Evolutionary conservation across 1,284 basidiomycete species (phyloP), one percentile per base, ranked within the genome.

Genomic region (Austroboletus olivaceoglutinosus): DNA sequence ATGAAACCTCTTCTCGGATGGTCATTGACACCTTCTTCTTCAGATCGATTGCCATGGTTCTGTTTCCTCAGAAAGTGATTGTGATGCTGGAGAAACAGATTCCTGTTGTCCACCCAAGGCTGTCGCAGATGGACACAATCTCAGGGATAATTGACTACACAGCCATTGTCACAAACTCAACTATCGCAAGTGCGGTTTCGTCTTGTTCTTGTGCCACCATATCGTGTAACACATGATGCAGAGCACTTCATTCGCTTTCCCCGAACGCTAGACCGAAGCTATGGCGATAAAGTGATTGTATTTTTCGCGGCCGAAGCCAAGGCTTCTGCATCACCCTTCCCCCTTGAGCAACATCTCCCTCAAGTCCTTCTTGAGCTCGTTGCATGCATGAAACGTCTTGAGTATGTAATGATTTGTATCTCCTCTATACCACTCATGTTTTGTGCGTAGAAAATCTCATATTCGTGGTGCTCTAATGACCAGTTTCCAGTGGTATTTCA

Each of bases 391-490:
- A 48, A 37, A 37, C 23, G 29, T 22, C 33, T 43, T n/a, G 31
- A 18, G 40, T 30, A 30, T 12, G 46, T 21, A 42, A 29, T 7
- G 16, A 7, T 34, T 37, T 19, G 16, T 22, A 16, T 22, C n/a
- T 13, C 23, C 22, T 34, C 4, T 7, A 34, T 29, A 5, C 23
- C 6, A 6, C 15, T 48, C 25, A 48, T n/a, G 7, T 36, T 42
- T 36, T 29, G n/a, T 29, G 39, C 5, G n/a, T 41, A 48, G 46
- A 31, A 48, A 31, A 48, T n/a, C 23, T 7, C 11, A 33, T 21
- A 34, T 48, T 22, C 39, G 40, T 21, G 31, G 46, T 27, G 46
- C 46, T 42, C 23, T 48, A 11, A 48, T 39, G 4, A 41, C 46
- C 5, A 39, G 46, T 21, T 5, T 36, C 18, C 15, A n/a, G 25